Base-by-base conservation (phyloP, 306 rosid species). In the Prunus campanulata region DNA sequence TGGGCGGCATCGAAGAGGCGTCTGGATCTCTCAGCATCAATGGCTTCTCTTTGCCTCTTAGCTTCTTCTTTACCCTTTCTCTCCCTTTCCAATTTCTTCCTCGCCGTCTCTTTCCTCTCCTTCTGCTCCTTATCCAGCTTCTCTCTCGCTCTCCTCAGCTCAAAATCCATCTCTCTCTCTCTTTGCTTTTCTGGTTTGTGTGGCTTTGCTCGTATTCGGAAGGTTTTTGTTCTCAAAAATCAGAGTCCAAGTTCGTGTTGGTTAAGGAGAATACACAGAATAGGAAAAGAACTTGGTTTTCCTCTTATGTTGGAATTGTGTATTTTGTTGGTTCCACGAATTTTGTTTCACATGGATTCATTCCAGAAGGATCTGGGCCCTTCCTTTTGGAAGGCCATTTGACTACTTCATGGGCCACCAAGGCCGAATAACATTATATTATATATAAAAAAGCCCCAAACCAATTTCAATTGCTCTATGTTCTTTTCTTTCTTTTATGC, bases 61-160 rank as follows among this genome's bases (percentile, higher is more conserved):
- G 97, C 90, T 56, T 86, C 96, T 3, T 79, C 96, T 85, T 81
- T 89, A 39, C 91, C 92, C 81, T 90, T 95, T 67, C 73, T 87
- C 80, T 95, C 99, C 82, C 75, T 89, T n/a, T 80, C 84, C 70
- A 80, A 49, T 69, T 71, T 89, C 83, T 65, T 64, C 82, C 85
- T 83, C 16, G 91, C 89, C 68, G 9, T 78, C 65, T 79, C 86
- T 78, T 88, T 88, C 80, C 89, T 66, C 88, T 88, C 97, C 70
- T 72, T 90, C 85, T 95, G 99, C 84, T 95, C 99, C 77, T 85
- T 95, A 68, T 84, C 93, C 68, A 95, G 85, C 86, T 91, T 95
- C 91, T 95, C 99, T 76, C 97, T 85, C 75, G 99, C 97, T 78
- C 92, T 85, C 70, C 97, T 74, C 61, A 95, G 86, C 83, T 95